Base-by-base conservation (phyloP, 1,284 basidiomycete species). In the Calocybe gambosa region DNA sequence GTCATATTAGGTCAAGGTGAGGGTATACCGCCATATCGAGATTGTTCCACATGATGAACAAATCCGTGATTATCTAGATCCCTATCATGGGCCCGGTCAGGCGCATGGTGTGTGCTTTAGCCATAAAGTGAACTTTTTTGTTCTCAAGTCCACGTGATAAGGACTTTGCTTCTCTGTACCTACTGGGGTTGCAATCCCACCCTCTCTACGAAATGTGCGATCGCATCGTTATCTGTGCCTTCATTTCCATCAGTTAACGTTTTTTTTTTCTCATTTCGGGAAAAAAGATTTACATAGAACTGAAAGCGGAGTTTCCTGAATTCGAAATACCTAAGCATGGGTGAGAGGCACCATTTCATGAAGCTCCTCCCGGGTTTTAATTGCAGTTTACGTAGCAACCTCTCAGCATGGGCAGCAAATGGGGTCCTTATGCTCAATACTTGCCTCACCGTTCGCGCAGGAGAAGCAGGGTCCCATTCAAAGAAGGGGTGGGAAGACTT, bases 381-480 rank as follows among this genome's bases (percentile, higher is more conserved):
- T 48, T 34, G 56, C 50, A 39, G 47, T 42, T 39, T 42, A 42
- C 47, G 52, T 55, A 90, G 93, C 48, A 89, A 92, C 62, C 73
- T 98, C 37, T 80, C 80, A 8, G 68, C 76, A 18, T 94, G 92
- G 89, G 92, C 93, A 1, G 75, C 81, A 51, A 85, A 88, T 53
- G 94, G 94, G 33, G 93, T 98, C 28, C 72, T 98, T 42, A 77
- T 97, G 60, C 78, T 98, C 43, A 98, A 98, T 68, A 89, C 93
- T 2, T 89, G 85, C 51, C 74, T 98, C 26, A 94, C 92, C 1
- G 92, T 95, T 23, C 77, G 79, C 46, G 85, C 86, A 1, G 75
- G 77, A 49, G 59, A 78, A 50, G 82, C 93, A 1, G 88, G 80
- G 31, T 93, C 92, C 40, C 94, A 98, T 64, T 78, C 85, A 29